Percentiles rank a stretch among this genome's conserved stretches.
Conservation (phyloP, 805 yeast genomes). For the Hemisphaericaspora nanyangensis region DNA sequence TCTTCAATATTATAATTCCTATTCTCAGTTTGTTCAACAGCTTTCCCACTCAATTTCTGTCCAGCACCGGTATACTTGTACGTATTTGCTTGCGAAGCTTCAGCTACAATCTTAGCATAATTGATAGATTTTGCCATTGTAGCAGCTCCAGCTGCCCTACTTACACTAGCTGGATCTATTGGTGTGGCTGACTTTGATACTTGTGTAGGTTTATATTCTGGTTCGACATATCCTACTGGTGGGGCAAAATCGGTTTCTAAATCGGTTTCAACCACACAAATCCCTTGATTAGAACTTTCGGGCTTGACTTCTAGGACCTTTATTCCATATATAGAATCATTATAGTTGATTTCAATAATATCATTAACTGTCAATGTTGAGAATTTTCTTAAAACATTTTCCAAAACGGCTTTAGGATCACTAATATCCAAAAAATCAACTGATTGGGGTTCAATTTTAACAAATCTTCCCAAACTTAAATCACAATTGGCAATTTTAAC, state of each 20-base stretch:
- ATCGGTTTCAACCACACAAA: slow-evolving; percentile 96
- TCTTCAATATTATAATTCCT: slow-evolving; percentile 35
- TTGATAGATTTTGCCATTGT: slow-evolving; percentile 75
- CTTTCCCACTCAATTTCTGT: slow-evolving; percentile 64
- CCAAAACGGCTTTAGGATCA: slow-evolving; percentile 95
- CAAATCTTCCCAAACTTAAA: slow-evolving; percentile 81
- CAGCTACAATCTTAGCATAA: slow-evolving; percentile 55
- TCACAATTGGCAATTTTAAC: slow-evolving; percentile 73
- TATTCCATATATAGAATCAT: slow-evolving; percentile 71
- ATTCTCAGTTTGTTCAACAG: slow-evolving; percentile 18
- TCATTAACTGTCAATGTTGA: slow-evolving; percentile 84
- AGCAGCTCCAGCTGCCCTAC: slow-evolving; percentile 47
- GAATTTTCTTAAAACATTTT: slow-evolving; percentile 85
- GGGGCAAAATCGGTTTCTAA: slow-evolving; percentile 97
- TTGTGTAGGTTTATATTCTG: slow-evolving; percentile 51
- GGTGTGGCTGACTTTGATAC: slow-evolving; percentile 32
- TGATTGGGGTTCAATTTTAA: slow-evolving; percentile 92
- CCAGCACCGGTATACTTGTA: slow-evolving; percentile 59
- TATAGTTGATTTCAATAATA: slow-evolving; percentile 79
- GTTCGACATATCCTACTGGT: slow-evolving; percentile 97
- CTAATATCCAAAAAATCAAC: slow-evolving; percentile 89
- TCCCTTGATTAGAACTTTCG: slow-evolving; percentile 56
- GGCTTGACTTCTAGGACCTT: slow-evolving; percentile 88
- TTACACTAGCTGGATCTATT: slow-evolving; percentile 31
- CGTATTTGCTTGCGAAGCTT: slow-evolving; percentile 19